Percentiles rank a stretch among this genome's conserved stretches.
Conservation (phyloP, 441 rosid genomes). For the Aquilaria agallochum region DNA sequence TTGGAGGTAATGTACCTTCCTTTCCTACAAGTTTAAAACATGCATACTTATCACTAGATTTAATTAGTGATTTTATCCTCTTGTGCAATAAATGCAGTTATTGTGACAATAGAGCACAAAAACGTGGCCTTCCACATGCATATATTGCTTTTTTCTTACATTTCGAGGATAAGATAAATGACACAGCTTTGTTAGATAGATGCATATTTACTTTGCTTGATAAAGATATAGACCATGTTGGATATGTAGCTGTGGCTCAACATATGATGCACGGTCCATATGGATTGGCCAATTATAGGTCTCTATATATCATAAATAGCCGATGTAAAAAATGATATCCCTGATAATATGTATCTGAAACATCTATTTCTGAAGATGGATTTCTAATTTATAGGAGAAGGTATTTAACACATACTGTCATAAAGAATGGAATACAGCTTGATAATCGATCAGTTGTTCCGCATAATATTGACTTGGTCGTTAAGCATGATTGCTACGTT, state of each 20-base stretch:
- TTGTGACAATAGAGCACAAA: background rate
- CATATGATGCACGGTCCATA: background rate
- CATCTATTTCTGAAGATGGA: background rate
- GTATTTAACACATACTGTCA: background rate
- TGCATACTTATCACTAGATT: background rate
- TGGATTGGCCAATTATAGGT: background rate
- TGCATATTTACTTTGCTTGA: background rate
- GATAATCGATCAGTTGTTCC: background rate
- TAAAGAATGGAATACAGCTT: background rate
- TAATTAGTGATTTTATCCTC: background rate
- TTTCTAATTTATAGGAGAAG: background rate
- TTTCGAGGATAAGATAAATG: too few species aligned
- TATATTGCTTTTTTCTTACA: too few species aligned
- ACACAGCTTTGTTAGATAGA: too few species aligned
- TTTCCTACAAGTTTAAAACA: background rate
- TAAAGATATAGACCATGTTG: background rate
- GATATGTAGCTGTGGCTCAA: background rate
- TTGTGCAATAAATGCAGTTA: background rate
- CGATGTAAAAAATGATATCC: background rate
- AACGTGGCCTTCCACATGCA: background rate
- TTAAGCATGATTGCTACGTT: too few species aligned
- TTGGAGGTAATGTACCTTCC: background rate
- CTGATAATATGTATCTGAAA: background rate
- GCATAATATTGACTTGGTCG: background rate
- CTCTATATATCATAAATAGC: background rate